Evolutionary conservation across 1,284 basidiomycete species (phyloP).

Genomic region (Melampsora americana): DNA sequence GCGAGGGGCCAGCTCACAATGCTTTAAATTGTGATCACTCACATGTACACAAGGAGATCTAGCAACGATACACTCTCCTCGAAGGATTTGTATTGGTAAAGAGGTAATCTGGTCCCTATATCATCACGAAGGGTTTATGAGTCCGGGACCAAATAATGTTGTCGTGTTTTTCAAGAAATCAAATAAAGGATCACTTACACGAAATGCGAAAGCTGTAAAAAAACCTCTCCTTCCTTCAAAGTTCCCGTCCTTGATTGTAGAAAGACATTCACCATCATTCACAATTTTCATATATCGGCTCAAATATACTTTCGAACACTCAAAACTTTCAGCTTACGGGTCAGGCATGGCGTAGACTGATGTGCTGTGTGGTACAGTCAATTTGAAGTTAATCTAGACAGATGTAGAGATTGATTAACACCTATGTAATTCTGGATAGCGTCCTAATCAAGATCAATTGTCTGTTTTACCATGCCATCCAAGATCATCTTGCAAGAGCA

Average conservation of each 20-base stretch:
- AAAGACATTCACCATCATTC: too few species aligned
- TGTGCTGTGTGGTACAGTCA: slow-evolving; percentile 19
- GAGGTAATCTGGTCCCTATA: slow-evolving; percentile 20
- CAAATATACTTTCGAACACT: too few species aligned
- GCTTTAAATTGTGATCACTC: not conserved
- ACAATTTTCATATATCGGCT: too few species aligned
- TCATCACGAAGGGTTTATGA: too few species aligned
- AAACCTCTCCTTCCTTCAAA: slow-evolving; percentile 36
- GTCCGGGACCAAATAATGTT: too few species aligned
- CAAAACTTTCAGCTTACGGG: slow-evolving; percentile 11
- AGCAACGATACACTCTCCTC: slow-evolving; percentile 25
- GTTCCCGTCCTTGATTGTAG: slow-evolving; percentile 31
- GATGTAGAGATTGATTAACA: not conserved
- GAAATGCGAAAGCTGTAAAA: slow-evolving; percentile 38
- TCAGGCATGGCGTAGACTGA: slow-evolving; percentile 39
- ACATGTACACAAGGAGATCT: slow-evolving; percentile 40
- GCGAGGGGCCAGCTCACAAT: not conserved
- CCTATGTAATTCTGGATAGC: not conserved
- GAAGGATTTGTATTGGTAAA: slow-evolving; percentile 21
- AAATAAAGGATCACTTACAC: slow-evolving; percentile 6
- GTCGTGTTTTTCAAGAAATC: not conserved
- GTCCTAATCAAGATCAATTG: not conserved
- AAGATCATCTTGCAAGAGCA: slow-evolving; percentile 13
- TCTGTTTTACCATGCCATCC: slow-evolving; percentile 23
- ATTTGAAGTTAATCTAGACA: slow-evolving; percentile 33